These are phyloP conservation scores for Hylodesmum podocarpum DNA, from an alignment of 306 rosid species.

Conservation along the genomic window DNA sequence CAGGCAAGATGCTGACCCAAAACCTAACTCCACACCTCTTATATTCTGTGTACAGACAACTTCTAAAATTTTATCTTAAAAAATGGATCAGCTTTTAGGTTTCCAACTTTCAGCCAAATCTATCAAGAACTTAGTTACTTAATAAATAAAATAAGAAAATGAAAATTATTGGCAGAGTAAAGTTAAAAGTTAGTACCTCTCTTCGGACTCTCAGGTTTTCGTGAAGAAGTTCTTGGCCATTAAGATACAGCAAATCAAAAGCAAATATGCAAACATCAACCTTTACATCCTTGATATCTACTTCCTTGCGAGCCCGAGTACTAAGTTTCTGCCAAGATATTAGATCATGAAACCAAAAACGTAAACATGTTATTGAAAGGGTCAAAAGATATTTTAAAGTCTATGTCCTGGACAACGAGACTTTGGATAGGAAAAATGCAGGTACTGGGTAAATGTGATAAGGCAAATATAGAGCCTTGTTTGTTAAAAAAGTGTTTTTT, in stretches of 20 bases:
- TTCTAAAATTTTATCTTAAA: not conserved
- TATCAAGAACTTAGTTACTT: not conserved
- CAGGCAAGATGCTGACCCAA: slow-evolving; percentile 1
- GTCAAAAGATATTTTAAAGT: not conserved
- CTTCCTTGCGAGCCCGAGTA: slow-evolving; percentile 96
- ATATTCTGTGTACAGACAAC: not conserved
- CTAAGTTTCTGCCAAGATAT: slow-evolving; percentile 70
- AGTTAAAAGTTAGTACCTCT: slow-evolving; percentile 56
- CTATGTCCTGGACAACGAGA: not conserved
- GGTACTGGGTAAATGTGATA: not conserved
- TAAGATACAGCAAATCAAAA: slow-evolving; percentile 82
- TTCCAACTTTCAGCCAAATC: slow-evolving; percentile 2
- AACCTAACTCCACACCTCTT: not conserved
- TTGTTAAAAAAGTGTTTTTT: too few species aligned
- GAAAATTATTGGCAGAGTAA: slow-evolving; percentile 21
- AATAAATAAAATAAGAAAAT: slow-evolving; percentile 10
- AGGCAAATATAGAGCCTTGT: not conserved
- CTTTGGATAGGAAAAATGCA: not conserved
- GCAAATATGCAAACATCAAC: slow-evolving; percentile 83
- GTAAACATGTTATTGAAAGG: not conserved
- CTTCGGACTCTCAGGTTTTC: slow-evolving; percentile 77
- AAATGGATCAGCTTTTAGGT: not conserved
- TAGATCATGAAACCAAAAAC: slow-evolving; percentile 13
- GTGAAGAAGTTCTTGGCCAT: slow-evolving; percentile 78
- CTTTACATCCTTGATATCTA: slow-evolving; percentile 63